Evolutionary conservation across 352 stramenopile genomes (phyloP).

Genomic region (Pythium biforme): DNA sequence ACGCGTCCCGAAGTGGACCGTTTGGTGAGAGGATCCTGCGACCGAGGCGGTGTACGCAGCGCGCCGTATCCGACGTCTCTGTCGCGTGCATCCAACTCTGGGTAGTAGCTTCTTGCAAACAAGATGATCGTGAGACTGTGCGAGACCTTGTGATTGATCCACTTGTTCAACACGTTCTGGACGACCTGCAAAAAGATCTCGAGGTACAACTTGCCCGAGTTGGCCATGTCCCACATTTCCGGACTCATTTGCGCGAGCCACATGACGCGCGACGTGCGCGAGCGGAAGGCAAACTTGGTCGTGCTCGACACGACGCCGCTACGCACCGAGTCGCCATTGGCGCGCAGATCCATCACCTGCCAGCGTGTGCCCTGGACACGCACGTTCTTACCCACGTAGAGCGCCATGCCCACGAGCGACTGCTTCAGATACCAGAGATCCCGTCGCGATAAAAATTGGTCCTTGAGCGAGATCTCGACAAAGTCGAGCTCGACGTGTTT

Average conservation of each 20-base stretch:
- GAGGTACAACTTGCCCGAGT: slow-evolving; percentile 88
- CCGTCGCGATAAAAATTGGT: slow-evolving; percentile 91
- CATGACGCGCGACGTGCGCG: slow-evolving; percentile 95
- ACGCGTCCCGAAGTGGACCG: slow-evolving; percentile 1
- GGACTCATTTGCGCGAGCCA: slow-evolving; percentile 97
- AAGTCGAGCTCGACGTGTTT: slow-evolving; percentile 80
- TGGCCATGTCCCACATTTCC: slow-evolving; percentile 94
- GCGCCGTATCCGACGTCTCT: slow-evolving; percentile 28
- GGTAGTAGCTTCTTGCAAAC: slow-evolving; percentile 89
- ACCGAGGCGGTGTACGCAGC: slow-evolving; percentile 26
- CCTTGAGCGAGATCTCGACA: slow-evolving; percentile 89
- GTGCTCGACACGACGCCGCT: slow-evolving; percentile 93
- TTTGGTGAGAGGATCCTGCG: not conserved
- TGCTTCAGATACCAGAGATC: slow-evolving; percentile 88
- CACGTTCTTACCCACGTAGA: slow-evolving; percentile 81
- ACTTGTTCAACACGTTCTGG: slow-evolving; percentile 84
- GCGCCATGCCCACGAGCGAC: slow-evolving; percentile 58
- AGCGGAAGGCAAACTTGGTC: slow-evolving; percentile 97
- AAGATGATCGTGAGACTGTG: slow-evolving; percentile 93
- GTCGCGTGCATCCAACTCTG: slow-evolving; percentile 56
- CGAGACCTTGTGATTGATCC: slow-evolving; percentile 89
- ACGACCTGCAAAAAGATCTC: slow-evolving; percentile 88
- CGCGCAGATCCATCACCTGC: slow-evolving; percentile 91
- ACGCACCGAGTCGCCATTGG: slow-evolving; percentile 74
- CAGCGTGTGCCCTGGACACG: slow-evolving; percentile 69